Base-by-base conservation (phyloP, 2,329 filamentous ascomycete genomes). In the Pseudocercospora crystallina region DNA sequence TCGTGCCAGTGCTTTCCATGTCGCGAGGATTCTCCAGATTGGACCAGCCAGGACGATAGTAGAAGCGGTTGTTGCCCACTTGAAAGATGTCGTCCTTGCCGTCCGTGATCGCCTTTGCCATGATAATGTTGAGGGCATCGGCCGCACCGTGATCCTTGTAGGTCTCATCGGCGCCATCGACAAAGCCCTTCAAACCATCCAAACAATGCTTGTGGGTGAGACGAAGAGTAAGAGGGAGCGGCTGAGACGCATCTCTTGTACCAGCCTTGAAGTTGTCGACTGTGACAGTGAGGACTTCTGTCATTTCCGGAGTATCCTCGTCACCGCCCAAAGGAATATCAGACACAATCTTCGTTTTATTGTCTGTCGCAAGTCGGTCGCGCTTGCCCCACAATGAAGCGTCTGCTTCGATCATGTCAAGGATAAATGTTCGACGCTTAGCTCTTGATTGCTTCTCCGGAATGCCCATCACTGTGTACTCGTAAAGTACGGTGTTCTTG, bases 51-150 rank as follows among this genome's bases (percentile, higher is more conserved):
- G 40, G 43, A 17, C 57, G 58, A 17, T 59, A 43, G 38, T 59
- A 65, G 54, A 58, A 61, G 2, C 40, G 15, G 17, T 59, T 60
- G 48, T 60, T 64, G 4, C 54, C 54, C 12, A 26, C 36, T 26
- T 53, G 40, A 29, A 58, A 43, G 29, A 26, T 37, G 13, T 53
- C 12, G 14, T 33, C 29, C 15, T 39, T 34, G 4, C 31, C 38
- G 5, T 40, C 44, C 5, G 46, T 30, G 11, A 61, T 34, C 3
- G 40, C 45, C 14, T 56, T 57, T 3, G 59, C 44, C 4, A 61
- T 48, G 30, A 59, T 14, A 32, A 59, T 55, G 40, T 61, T 61
- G 32, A 63, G 15, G 1, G 59, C 58, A 4, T 54, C 52, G 5
- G 47, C 47, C 2, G 51, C 49, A 17, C 47, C 49, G 2, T 7